Conservation (phyloP, 2,329 filamentous ascomycete species). For the Canariomyces notabilis region DNA sequence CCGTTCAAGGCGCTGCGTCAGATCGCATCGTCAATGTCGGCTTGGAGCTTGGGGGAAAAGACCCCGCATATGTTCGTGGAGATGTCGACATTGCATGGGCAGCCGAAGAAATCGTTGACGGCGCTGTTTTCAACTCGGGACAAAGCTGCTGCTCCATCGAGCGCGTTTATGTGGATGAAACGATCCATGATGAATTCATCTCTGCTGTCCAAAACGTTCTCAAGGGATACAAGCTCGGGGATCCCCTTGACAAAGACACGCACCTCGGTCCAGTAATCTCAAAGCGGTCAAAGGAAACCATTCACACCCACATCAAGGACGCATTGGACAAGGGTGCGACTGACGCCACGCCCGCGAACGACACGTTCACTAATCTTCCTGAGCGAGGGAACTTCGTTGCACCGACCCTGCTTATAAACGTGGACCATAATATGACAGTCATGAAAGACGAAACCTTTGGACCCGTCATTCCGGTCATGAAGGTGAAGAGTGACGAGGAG, state of each 20-base stretch:
- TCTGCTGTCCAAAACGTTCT: constrained; percentile 75
- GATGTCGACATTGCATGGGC: constrained; percentile 90
- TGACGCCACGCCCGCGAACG: constrained; percentile 77
- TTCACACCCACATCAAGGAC: constrained; percentile 74
- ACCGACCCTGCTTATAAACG: constrained; percentile 74
- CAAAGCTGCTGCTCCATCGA: constrained; percentile 95
- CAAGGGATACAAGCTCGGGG: constrained; percentile 77
- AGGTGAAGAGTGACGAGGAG: constrained; percentile 74
- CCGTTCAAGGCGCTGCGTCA: constrained; percentile 78
- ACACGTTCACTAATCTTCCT: constrained; percentile 67
- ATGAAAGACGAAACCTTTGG: constrained; percentile 97
- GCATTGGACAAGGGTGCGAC: constrained; percentile 78
- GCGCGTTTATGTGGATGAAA: constrained; percentile 82
- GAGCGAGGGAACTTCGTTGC: constrained; percentile 82
- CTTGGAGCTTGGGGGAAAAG: constrained; percentile 89
- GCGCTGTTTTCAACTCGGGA: constrained; percentile 96
- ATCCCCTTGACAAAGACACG: constrained; percentile 72
- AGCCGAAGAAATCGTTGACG: constrained; percentile 90
- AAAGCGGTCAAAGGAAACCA: constrained; percentile 67
- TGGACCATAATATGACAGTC: constrained; percentile 76
- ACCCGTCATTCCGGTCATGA: constrained; percentile 85
- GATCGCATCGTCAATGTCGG: constrained; percentile 82
- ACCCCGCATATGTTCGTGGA: constrained; percentile 80
- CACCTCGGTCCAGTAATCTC: constrained; percentile 88
- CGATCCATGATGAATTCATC: constrained; percentile 78